A percentile compares a stretch with the other conserved stretches of the same genome.
Conservation (phyloP, 768 basidiomycete species). For the Scleroderma bovista region DNA sequence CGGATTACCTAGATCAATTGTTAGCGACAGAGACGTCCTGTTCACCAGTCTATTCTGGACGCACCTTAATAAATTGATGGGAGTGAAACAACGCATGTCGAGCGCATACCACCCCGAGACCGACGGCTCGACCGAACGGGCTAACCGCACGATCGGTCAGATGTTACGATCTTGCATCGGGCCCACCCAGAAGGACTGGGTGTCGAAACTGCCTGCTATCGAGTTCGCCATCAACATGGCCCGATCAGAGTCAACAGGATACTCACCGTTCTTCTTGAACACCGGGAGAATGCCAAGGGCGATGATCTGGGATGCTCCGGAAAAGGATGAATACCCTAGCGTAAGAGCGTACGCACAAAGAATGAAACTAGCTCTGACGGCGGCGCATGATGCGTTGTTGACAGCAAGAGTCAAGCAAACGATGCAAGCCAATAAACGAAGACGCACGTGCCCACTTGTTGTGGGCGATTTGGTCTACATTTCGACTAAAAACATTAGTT, state of each 20-base stretch:
- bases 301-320: slow-evolving; percentile 23
- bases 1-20: slow-evolving; percentile 25
- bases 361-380: slow-evolving; percentile 16
- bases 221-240: slow-evolving; percentile 36
- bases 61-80: slow-evolving; percentile 7
- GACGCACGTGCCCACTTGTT: slow-evolving; percentile 10
- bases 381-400: slow-evolving; percentile 23
- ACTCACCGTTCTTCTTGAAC: slow-evolving; percentile 32
- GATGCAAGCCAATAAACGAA: slow-evolving; percentile 17
- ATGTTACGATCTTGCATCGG: neutral
- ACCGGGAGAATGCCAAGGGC: slow-evolving; percentile 23
- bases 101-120: slow-evolving; percentile 7
- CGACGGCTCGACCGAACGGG: neutral
- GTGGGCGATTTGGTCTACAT: slow-evolving; percentile 25
- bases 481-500: slow-evolving; percentile 20
- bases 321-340: slow-evolving; percentile 18
- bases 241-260: slow-evolving; percentile 28
- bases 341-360: slow-evolving; percentile 15
- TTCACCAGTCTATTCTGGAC: slow-evolving; percentile 27
- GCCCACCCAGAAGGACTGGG: slow-evolving; percentile 14
- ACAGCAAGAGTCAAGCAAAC: slow-evolving; percentile 1
- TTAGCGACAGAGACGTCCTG: slow-evolving; percentile 22
- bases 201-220: slow-evolving; percentile 19
- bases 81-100: slow-evolving; percentile 8
- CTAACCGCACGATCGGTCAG: neutral